Conservation (phyloP, 1,284 basidiomycete species). For the Ganoderma sinense region DNA sequence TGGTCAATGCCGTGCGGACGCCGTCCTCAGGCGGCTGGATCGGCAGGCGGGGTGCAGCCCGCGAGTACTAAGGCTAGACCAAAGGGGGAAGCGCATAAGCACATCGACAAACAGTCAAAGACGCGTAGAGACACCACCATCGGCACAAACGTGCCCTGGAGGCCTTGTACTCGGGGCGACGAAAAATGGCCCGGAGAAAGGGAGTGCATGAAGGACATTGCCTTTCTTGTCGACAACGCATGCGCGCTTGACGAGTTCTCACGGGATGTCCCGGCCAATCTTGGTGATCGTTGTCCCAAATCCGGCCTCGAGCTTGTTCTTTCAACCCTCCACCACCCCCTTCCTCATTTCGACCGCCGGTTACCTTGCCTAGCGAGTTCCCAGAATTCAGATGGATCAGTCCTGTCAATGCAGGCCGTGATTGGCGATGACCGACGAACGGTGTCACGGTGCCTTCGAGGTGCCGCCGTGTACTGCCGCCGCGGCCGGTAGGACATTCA, state of each 20-base stretch:
- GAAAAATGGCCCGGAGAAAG: constrained; percentile 1
- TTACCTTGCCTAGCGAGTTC: constrained; percentile 14
- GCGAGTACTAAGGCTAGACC: constrained; percentile 23
- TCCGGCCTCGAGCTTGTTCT: constrained; percentile 15
- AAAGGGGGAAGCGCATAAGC: constrained; percentile 13
- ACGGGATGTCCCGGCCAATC: constrained; percentile 3
- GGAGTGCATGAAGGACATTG: constrained; percentile 14
- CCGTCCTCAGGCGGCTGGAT: background rate
- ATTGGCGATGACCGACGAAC: background rate
- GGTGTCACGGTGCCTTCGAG: background rate
- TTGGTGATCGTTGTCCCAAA: constrained; percentile 20
- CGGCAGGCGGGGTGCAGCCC: background rate
- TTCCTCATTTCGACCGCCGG: constrained; percentile 10
- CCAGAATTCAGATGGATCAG: background rate
- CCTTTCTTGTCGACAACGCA: constrained; percentile 16
- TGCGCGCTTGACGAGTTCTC: constrained; percentile 5
- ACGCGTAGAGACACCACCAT: constrained; percentile 9
- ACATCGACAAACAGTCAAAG: constrained; percentile 9
- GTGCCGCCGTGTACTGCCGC: too few relatives aligned
- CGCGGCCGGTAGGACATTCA: too few relatives aligned
- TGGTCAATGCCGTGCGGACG: constrained; percentile 15
- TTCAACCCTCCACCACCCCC: background rate
- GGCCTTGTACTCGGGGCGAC: constrained; percentile 21
- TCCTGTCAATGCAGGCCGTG: background rate
- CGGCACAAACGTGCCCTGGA: background rate